Percentiles rank a stretch among this genome's conserved stretches.
Conservation (phyloP, 257 asterid genomes). For the Lavandula angustifolia region DNA sequence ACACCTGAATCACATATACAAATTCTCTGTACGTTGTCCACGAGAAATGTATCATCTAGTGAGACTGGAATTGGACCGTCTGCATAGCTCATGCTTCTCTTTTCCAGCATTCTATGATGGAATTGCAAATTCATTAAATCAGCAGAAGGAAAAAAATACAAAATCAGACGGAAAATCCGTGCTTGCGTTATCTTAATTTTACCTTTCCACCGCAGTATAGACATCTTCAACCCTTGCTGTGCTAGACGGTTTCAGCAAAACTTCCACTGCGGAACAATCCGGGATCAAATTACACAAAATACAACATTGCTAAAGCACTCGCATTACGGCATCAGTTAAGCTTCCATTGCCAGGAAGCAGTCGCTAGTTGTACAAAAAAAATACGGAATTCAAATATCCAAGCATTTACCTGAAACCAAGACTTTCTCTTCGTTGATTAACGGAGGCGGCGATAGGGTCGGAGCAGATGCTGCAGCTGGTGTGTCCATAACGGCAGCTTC, state of each 20-base stretch:
- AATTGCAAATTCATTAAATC: constrained; percentile 1
- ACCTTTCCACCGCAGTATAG: constrained; percentile 76
- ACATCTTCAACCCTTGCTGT: constrained; percentile 74
- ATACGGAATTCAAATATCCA: background rate
- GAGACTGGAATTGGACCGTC: constrained; percentile 86
- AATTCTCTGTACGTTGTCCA: constrained; percentile 74
- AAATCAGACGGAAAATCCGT: constrained; percentile 18
- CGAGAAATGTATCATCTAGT: constrained; percentile 66
- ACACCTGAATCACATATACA: constrained; percentile 87
- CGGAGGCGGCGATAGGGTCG: constrained; percentile 36
- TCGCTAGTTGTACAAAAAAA: background rate
- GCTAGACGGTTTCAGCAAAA: constrained; percentile 73
- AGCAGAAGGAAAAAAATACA: background rate
- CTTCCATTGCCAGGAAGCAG: constrained; percentile 1
- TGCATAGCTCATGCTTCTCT: constrained; percentile 86
- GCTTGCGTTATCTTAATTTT: background rate
- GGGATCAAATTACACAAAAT: constrained; percentile 26
- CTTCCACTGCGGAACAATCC: constrained; percentile 67
- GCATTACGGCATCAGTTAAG: constrained; percentile 2
- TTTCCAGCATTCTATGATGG: constrained; percentile 75
- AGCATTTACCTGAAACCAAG: constrained; percentile 64
- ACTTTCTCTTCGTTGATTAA: constrained; percentile 52
- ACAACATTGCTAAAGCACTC: constrained; percentile 20
- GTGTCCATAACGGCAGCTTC: constrained; percentile 49
- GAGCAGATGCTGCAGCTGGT: constrained; percentile 38